Evolutionary conservation across 495 filamentous ascomycete genomes (phyloP), one percentile per base, ranked within the genome.

Genomic region (Hypoxylon crocopeplum): DNA sequence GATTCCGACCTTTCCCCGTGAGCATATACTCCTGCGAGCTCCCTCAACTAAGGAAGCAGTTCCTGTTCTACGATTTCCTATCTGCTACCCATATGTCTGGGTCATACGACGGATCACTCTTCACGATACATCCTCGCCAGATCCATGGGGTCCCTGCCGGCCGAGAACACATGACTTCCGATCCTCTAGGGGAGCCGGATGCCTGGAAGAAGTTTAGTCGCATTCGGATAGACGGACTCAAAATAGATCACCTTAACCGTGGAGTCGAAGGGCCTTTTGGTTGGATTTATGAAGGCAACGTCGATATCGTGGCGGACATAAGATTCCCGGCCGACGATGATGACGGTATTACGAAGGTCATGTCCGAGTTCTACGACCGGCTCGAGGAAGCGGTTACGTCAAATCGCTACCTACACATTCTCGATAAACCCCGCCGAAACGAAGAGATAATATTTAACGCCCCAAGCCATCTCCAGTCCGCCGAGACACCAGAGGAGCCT

Each of bases 21-120:
- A 96, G 92, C 74, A 93, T 98, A 47, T 98, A 88, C 77, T 91
- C 91, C 7, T 97, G 92, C 70, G 93, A 98, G 64, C 85, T 98
- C 13, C 92, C 94, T 5, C 91, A 93, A 58, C 76, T 98, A 29
- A 83, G 94, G 29, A 97, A 96, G 66, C 95, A 97, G 58, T 98
- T 91, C 88, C 79, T 98, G 1, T 97, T 98, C 71, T 98, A 98
- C 73, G 94, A 98, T 72, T 96, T 98, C 64, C 72, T 98, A 16
- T 94, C 89, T 0, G 95, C 94, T 30, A 97, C 90, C 59, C 91
- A 92, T 71, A 94, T 97, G 88, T 95, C 91, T 10, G 94, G 94
- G 11, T 93, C 92, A 5, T 96, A 89, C 61, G 94, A 98, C 63
- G 90, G 96, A 33, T 97, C 95, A 0, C 78, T 98, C 1, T 98